Base-by-base conservation (phyloP, 139 green algal species). In the Chlorella sp. region DNA sequence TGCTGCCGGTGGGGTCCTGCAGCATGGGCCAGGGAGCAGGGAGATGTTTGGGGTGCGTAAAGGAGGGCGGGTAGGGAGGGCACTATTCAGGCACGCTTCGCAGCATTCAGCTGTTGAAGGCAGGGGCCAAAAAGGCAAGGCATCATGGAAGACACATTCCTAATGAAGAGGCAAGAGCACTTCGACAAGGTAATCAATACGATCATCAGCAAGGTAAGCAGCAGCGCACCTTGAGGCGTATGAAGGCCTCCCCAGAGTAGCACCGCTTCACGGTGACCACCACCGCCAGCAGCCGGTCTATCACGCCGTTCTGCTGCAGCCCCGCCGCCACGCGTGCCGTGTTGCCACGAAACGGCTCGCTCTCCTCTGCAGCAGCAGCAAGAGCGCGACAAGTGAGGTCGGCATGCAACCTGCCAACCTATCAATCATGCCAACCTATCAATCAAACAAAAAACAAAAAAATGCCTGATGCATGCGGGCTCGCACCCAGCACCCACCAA, bases 171-270 rank as follows among this genome's bases (percentile, higher is more conserved):
- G 11, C 64, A 71, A 16, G 64, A 14, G 5, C 64, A 32, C 64
- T 71, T 83, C 73, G 40, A 22, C 73, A 19, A 80, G 24, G 3
- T 39, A 30, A 2, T 30, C 16, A 3, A 60, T 40, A 30, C 80
- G 14, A 84, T 68, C 40, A 64, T 16, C 36, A 71, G 32, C 19
- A 5, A 26, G 7, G 48, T 16, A 19, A 28, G 36, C 36, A 48
- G 32, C 28, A 12, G 37, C 84, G 5, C 36, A 88, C 84, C 84
- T 90, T 89, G 37, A 92, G 71, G 53, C 86, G 86, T 48, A 86
- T 60, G 79, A 89, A 92, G 4, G 84, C 86, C 32, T 92, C 83
- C 48, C 89, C 89, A 37, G 64, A 88, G 83, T 83, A 53, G 60
- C 48, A 81, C 32, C 42, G 89, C 40, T 83, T 75, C 18, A 91